Percentiles rank a stretch among this genome's conserved stretches.
Conservation (phyloP, 805 yeast genomes). For the Teunomyces atbi region DNA sequence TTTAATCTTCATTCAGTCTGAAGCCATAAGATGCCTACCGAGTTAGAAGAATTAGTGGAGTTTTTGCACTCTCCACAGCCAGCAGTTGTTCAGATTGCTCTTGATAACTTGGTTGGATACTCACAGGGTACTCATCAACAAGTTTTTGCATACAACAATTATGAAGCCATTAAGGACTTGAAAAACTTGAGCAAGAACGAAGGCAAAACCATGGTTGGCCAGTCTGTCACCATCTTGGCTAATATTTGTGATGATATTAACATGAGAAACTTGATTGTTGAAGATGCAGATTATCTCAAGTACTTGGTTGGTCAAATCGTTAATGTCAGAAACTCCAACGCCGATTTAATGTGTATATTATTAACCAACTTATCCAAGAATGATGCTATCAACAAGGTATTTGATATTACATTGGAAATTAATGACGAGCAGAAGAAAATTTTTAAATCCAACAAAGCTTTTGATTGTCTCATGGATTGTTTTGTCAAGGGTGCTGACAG, state of each 20-base stretch:
- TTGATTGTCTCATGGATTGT: slow-evolving; percentile 84
- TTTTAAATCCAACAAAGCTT: slow-evolving; percentile 55
- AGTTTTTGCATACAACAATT: slow-evolving; percentile 69
- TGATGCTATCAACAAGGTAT: slow-evolving; percentile 55
- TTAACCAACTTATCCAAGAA: slow-evolving; percentile 84
- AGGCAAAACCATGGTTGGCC: slow-evolving; percentile 55
- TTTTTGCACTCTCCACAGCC: slow-evolving; percentile 82
- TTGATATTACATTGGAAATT: slow-evolving; percentile 36
- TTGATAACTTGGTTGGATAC: slow-evolving; percentile 78
- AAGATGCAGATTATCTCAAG: slow-evolving; percentile 56
- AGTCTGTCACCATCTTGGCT: slow-evolving; percentile 75
- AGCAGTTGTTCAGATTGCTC: slow-evolving; percentile 77
- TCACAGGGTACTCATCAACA: slow-evolving; percentile 67
- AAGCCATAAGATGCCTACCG: slow-evolving; percentile 36
- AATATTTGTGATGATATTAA: slow-evolving; percentile 73
- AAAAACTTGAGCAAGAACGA: slow-evolving; percentile 55
- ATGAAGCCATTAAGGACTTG: slow-evolving; percentile 69
- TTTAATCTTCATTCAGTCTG: background rate
- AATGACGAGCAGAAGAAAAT: slow-evolving; percentile 39
- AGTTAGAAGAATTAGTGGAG: slow-evolving; percentile 58
- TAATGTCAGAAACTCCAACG: slow-evolving; percentile 58
- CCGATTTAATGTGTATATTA: slow-evolving; percentile 81
- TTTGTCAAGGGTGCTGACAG: slow-evolving; percentile 83
- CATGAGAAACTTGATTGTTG: slow-evolving; percentile 63
- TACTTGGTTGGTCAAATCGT: slow-evolving; percentile 50